phyloP scores from a whole-genome alignment of 352 stramenopile genomes.

The Pythium grandisporangium region DNA sequence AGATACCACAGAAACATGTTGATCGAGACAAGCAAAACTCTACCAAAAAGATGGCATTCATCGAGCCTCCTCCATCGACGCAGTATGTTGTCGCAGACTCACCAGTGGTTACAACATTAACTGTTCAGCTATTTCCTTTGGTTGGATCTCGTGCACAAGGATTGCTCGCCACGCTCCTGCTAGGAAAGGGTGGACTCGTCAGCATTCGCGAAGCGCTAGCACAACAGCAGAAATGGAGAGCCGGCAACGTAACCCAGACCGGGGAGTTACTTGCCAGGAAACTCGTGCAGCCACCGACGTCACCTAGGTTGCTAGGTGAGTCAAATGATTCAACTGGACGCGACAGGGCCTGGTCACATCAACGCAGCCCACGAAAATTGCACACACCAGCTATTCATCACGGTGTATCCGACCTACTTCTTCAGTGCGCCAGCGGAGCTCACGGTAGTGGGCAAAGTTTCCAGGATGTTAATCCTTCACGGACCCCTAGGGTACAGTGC shows the following conservation, averaged over 20 bases:
- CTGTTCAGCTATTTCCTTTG: slow-evolving; percentile 16
- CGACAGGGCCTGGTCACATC: too few relatives aligned
- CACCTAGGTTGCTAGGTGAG: too few relatives aligned
- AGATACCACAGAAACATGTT: slow-evolving; percentile 6
- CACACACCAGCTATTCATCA: too few relatives aligned
- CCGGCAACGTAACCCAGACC: slow-evolving; percentile 13
- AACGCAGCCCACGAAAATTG: too few relatives aligned
- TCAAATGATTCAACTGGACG: too few relatives aligned
- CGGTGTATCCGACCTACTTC: too few relatives aligned
- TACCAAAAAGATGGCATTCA: slow-evolving; percentile 2
- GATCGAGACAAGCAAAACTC: too few relatives aligned
- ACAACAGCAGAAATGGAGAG: slow-evolving; percentile 16
- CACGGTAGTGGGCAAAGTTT: too few relatives aligned
- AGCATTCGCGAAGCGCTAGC: slow-evolving; percentile 14
- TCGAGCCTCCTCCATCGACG: slow-evolving; percentile 4
- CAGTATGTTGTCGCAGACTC: slow-evolving; percentile 35
- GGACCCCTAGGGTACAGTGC: too few relatives aligned
- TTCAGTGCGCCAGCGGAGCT: too few relatives aligned
- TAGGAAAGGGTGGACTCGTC: slow-evolving; percentile 24
- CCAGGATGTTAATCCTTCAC: too few relatives aligned
- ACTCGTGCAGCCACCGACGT: too few relatives aligned
- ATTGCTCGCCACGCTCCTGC: slow-evolving; percentile 14
- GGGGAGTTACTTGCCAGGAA: slow-evolving; percentile 20
- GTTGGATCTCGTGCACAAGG: slow-evolving; percentile 10
- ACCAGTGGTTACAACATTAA: slow-evolving; percentile 19